Base-by-base conservation (phyloP, 306 rosid species). In the Abrus precatorius region DNA sequence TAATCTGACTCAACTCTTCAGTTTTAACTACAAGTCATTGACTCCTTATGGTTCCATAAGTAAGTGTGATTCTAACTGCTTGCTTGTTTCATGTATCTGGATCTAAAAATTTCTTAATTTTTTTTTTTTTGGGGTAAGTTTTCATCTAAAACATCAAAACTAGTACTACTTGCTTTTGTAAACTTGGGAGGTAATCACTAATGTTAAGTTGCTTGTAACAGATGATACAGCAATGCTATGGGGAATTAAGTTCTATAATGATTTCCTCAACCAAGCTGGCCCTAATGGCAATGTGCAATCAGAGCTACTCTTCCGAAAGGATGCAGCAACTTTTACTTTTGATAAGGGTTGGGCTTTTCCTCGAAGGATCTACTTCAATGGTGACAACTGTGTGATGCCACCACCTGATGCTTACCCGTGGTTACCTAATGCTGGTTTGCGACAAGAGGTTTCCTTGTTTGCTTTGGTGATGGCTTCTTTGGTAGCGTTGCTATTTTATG, bases 341-440 rank as follows among this genome's bases (percentile, higher is more conserved):
- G 94, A 88, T 0, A 89, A 92, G 82, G 98, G 97, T 36, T 94
- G 98, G 98, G 98, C 94, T 53, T 94, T 94, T 83, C 97, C 98
- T 74, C 85, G 90, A 10, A 88, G 94, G 81, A 75, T 94, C 75
- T 92, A 88, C 82, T 94, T 92, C 85, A 92, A 94, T 8, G 98
- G 98, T 4, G 97, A 94, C 62, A 92, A 82, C 27, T 94, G 98
- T 74, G 98, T 92, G 68, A 94, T 94, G 97, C 97, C 98, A 36
- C 90, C 91, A 9, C 98, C 97, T 4, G 98, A 94, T 59, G 86
- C 91, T 14, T 94, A 89, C 82, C 98, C 98, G 4, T 76, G 79
- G 90, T 68, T 76, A 81, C 98, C 98, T 53, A 94, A 88, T 72
- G 7, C 91, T 1, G 80, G 91, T 85, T 91, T 85, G 12, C 30